Evolutionary conservation across 108 stramenopile genomes (phyloP).

Genomic region (Stephanodiscus minutulus): DNA sequence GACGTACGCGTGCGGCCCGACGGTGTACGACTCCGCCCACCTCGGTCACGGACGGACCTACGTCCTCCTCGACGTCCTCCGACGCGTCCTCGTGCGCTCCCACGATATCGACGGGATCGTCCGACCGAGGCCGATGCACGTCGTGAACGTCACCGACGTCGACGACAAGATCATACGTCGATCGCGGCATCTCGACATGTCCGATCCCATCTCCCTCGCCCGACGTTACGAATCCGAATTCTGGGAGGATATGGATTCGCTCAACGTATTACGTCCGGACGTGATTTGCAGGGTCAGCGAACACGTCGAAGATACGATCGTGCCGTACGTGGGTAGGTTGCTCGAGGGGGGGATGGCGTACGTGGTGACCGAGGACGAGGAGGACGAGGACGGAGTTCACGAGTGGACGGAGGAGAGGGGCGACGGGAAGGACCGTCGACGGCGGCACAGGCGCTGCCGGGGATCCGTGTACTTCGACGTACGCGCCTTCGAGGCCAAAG

Average conservation of each 20-base stretch:
- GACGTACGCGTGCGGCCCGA: constrained; percentile 99
- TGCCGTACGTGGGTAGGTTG: constrained; percentile 84
- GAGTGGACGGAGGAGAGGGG: background rate
- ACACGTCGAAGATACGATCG: constrained; percentile 81
- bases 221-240: constrained; percentile 72
- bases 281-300: constrained; percentile 95
- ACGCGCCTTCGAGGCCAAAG: constrained; percentile 65
- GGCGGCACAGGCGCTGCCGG: background rate
- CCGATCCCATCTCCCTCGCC: constrained; percentile 68
- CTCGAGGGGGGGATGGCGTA: constrained; percentile 87
- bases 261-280: constrained; percentile 75
- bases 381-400: constrained; percentile 9
- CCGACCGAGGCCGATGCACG: constrained; percentile 60
- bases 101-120: constrained; percentile 33
- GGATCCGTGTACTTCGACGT: constrained; percentile 96
- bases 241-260: constrained; percentile 73
- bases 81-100: constrained; percentile 73
- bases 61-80: constrained; percentile 91
- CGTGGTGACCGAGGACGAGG: constrained; percentile 55
- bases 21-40: constrained; percentile 96
- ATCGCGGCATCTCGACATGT: constrained; percentile 21
- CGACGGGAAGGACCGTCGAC: background rate
- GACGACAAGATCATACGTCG: constrained; percentile 97
- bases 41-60: constrained; percentile 97
- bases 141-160: constrained; percentile 96